phyloP scores from a whole-genome alignment of 495 filamentous ascomycete species.

The Neurospora sp. region DNA sequence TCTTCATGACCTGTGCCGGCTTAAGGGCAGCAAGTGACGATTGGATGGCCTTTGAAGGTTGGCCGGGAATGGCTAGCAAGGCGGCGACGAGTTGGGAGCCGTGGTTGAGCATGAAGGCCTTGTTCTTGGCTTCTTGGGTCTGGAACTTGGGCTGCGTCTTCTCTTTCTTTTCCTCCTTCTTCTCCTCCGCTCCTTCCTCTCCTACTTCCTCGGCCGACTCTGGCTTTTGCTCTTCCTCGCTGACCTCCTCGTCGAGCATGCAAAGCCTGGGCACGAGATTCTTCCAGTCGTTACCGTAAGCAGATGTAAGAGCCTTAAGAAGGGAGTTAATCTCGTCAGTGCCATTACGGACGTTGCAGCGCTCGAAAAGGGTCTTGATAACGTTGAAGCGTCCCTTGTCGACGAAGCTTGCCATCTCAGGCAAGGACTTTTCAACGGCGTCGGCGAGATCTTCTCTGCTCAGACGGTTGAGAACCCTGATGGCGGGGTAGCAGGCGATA shows the following conservation, averaged over 20 bases:
- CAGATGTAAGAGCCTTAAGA: conserved; percentile 47
- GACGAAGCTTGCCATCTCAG: conserved; percentile 59
- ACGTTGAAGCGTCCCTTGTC: conserved; percentile 66
- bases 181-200: neutral
- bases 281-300: conserved; percentile 47
- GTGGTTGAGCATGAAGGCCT: conserved; percentile 32
- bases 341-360: conserved; percentile 54
- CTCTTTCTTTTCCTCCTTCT: neutral
- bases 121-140: conserved; percentile 26
- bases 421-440: conserved; percentile 55
- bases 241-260: conserved; percentile 29
- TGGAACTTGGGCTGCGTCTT: conserved; percentile 16
- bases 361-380: conserved; percentile 71
- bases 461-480: conserved; percentile 68
- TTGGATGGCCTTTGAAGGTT: conserved; percentile 31
- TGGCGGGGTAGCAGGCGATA: conserved; percentile 76
- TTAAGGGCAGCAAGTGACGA: conserved; percentile 29
- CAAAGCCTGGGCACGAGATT: conserved; percentile 49
- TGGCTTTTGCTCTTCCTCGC: conserved; percentile 19
- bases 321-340: conserved; percentile 50
- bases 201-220: neutral
- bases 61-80: conserved; percentile 33
- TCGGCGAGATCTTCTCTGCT: conserved; percentile 71
- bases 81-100: conserved; percentile 32
- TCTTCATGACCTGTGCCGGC: conserved; percentile 25